phyloP scores from a whole-genome alignment of 2,329 filamentous ascomycete species.

The Fusarium penzigii region DNA sequence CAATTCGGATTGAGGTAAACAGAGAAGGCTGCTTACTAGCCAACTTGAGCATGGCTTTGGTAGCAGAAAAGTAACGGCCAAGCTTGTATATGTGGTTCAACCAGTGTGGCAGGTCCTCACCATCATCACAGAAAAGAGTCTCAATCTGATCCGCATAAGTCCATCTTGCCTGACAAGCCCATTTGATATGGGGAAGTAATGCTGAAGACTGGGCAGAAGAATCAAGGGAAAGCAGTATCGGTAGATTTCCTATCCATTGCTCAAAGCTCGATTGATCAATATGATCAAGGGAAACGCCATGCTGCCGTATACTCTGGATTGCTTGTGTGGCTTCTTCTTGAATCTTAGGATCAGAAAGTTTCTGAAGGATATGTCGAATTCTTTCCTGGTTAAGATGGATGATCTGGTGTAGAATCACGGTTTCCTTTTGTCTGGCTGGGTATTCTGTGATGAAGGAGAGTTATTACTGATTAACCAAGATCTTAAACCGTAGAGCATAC shows the following conservation, averaged over 20 bases:
- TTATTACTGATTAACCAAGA: neutral
- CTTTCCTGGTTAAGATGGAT: constrained; percentile 18
- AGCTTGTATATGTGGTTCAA: constrained; percentile 25
- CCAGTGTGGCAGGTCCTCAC: constrained; percentile 12
- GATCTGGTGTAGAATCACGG: constrained; percentile 16
- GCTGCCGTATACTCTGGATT: neutral
- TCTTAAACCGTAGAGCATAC: neutral
- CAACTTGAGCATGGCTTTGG: constrained; percentile 28
- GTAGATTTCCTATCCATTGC: constrained; percentile 5
- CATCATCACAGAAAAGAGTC: constrained; percentile 3
- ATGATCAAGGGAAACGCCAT: constrained; percentile 1
- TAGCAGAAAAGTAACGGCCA: constrained; percentile 27
- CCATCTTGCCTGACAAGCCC: constrained; percentile 27
- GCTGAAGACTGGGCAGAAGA: neutral
- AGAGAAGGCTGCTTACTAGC: constrained; percentile 20
- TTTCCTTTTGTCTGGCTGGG: constrained; percentile 3
- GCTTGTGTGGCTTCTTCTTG: neutral
- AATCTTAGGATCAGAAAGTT: neutral
- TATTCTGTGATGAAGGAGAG: neutral
- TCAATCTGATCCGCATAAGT: constrained; percentile 22
- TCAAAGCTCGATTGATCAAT: neutral
- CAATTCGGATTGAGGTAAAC: constrained; percentile 23
- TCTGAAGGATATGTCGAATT: constrained; percentile 4
- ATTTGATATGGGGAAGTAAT: constrained; percentile 11
- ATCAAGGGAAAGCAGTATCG: neutral